These are phyloP conservation scores for Crithidia fasciculata DNA, from an alignment of 208 protist species.

Conservation along the genomic window DNA sequence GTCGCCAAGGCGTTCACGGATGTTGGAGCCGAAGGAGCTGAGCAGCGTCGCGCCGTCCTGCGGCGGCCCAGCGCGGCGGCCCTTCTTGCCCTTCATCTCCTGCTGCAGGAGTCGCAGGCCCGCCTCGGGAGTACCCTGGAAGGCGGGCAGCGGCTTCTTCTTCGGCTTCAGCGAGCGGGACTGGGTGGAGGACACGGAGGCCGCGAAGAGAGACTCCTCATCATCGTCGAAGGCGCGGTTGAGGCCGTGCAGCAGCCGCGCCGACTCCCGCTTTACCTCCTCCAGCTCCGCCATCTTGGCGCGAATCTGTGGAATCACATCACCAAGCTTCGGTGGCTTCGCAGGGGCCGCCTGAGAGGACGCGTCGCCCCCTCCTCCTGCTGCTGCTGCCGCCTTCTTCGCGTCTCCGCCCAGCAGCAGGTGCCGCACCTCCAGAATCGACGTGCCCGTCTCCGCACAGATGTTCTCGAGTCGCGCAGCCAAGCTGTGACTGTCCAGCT, in stretches of 20 bases:
- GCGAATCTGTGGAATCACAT: constrained; percentile 39
- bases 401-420: constrained; percentile 29
- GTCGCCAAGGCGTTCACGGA: constrained; percentile 41
- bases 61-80: constrained; percentile 24
- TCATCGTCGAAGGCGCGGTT: constrained; percentile 48
- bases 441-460: constrained; percentile 42
- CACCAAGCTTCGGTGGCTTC: constrained; percentile 26
- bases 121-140: constrained; percentile 22
- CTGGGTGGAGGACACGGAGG: constrained; percentile 24
- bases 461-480: constrained; percentile 31
- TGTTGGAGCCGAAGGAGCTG: constrained; percentile 13
- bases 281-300: constrained; percentile 51
- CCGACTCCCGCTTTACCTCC: constrained; percentile 45
- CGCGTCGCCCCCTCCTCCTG: no score
- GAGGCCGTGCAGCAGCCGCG: constrained; percentile 41
- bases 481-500: constrained; percentile 10
- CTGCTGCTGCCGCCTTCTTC: neutral
- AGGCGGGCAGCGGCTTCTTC: constrained; percentile 52
- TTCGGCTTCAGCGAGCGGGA: constrained; percentile 52
- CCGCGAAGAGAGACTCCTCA: constrained; percentile 12
- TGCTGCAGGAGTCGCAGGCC: constrained; percentile 34
- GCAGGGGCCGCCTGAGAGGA: neutral
- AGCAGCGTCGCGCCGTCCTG: neutral
- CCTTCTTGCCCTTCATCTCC: constrained; percentile 20
- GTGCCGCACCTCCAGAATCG: constrained; percentile 42